Conservation (phyloP, 371 early-diverging fungal genomes). For the Chytridiales sp. region DNA sequence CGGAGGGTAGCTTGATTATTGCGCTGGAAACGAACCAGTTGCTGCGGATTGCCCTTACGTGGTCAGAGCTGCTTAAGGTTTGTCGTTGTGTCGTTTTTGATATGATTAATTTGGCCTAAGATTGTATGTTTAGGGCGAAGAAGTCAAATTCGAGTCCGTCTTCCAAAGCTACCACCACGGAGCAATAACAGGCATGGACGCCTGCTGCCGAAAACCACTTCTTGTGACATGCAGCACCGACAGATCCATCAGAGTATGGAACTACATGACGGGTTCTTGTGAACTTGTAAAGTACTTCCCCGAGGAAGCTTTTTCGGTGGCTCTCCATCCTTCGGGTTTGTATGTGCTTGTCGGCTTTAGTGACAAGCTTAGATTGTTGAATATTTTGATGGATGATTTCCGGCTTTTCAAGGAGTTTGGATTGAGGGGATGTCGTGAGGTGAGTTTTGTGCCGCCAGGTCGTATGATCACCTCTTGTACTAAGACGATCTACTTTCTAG, state of each 20-base stretch:
- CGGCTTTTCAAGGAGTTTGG: conserved; percentile 50
- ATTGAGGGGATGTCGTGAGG: conserved; percentile 52
- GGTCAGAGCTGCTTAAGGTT: conserved; percentile 30
- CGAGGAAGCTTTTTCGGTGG: conserved; percentile 49
- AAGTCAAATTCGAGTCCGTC: conserved; percentile 37
- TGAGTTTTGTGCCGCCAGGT: conserved; percentile 13
- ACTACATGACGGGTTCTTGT: conserved; percentile 47
- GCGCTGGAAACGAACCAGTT: conserved; percentile 32
- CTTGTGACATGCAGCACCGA: conserved; percentile 51
- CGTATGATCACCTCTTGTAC: neutral
- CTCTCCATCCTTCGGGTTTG: conserved; percentile 55
- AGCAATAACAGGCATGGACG: conserved; percentile 46
- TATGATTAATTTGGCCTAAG: too few species aligned
- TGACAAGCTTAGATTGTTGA: conserved; percentile 56
- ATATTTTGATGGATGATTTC: conserved; percentile 54
- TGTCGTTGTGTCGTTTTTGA: neutral
- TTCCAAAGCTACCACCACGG: conserved; percentile 47
- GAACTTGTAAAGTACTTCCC: conserved; percentile 49
- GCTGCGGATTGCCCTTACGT: conserved; percentile 28
- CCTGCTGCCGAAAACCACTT: conserved; percentile 51
- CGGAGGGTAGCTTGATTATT: conserved; percentile 39
- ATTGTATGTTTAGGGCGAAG: conserved; percentile 34
- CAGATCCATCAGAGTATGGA: conserved; percentile 52
- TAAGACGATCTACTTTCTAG: conserved; percentile 19
- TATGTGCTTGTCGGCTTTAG: conserved; percentile 54